These are phyloP conservation scores for Scleromitrula shiraiana DNA, from an alignment of 2,329 filamentous ascomycete genomes.

Conservation along the genomic window DNA sequence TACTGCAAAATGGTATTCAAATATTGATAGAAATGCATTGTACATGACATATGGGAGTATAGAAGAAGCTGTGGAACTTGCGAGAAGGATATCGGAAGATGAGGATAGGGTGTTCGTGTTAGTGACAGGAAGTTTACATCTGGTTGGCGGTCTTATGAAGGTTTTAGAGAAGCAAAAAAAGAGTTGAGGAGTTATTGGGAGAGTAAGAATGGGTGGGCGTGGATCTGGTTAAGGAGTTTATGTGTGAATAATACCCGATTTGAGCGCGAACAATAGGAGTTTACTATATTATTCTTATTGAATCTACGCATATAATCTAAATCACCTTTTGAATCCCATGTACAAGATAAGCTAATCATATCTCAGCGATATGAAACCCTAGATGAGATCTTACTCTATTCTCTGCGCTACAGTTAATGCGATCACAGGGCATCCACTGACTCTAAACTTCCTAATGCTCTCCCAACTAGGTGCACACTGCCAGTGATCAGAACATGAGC, in stretches of 20 bases:
- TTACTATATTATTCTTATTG: background rate
- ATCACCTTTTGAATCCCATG: background rate
- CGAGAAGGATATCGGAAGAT: conserved; percentile 32
- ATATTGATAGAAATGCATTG: conserved; percentile 39
- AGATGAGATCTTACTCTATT: background rate
- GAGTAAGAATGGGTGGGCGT: conserved; percentile 73
- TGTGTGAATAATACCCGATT: conserved; percentile 1
- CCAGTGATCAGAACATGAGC: conserved; percentile 44
- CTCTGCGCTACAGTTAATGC: background rate
- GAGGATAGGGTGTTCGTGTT: conserved; percentile 50
- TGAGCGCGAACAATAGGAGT: background rate
- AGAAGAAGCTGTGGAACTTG: conserved; percentile 53
- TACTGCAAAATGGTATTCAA: conserved; percentile 53
- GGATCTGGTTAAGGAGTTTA: conserved; percentile 63
- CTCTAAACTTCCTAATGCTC: conserved; percentile 65
- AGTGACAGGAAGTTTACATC: conserved; percentile 76
- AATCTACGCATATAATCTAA: background rate
- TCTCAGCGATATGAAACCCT: no score
- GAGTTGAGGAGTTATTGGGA: conserved; percentile 58
- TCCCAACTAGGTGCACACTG: conserved; percentile 57
- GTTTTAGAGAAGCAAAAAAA: conserved; percentile 39
- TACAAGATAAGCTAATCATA: background rate
- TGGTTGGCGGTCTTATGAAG: conserved; percentile 72
- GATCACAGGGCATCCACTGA: conserved; percentile 27
- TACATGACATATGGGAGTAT: conserved; percentile 57